A percentile compares a stretch with the other conserved stretches of the same genome.
Evolutionary conservation across 305 asterid genomes (phyloP).

Genomic region (Plantago coronopus): DNA sequence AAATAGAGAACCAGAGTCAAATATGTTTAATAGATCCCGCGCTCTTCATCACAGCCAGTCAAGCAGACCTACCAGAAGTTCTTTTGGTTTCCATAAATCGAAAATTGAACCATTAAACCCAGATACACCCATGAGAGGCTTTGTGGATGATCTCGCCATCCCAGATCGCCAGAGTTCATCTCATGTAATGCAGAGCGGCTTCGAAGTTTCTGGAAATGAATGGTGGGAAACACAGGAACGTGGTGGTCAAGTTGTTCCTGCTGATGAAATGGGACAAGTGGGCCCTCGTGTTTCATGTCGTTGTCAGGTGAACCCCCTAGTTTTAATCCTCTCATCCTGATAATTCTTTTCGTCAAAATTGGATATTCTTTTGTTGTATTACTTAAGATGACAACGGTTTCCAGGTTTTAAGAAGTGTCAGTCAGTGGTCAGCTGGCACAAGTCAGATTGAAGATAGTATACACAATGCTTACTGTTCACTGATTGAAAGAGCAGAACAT

Average conservation of each 20-base stretch:
- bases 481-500: slow-evolving; percentile 90
- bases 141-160: slow-evolving; percentile 67
- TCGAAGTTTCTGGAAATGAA: slow-evolving; percentile 43
- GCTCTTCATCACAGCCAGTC: slow-evolving; percentile 57
- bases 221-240: slow-evolving; percentile 98
- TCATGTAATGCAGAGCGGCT: slow-evolving; percentile 42
- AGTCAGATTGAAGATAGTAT: slow-evolving; percentile 94
- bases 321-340: slow-evolving; percentile 11
- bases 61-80: slow-evolving; percentile 51
- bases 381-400: slow-evolving; percentile 15
- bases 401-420: slow-evolving; percentile 89
- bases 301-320: slow-evolving; percentile 64
- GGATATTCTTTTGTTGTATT: slow-evolving; percentile 16
- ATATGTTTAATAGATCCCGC: slow-evolving; percentile 36
- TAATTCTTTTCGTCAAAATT: not conserved
- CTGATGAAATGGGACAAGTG: slow-evolving; percentile 87
- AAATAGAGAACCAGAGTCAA: slow-evolving; percentile 46
- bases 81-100: slow-evolving; percentile 71
- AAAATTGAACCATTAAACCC: slow-evolving; percentile 59
- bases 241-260: slow-evolving; percentile 70
- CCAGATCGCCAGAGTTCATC: slow-evolving; percentile 41
- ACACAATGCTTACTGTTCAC: slow-evolving; percentile 86
- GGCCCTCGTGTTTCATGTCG: slow-evolving; percentile 91
- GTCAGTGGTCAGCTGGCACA: slow-evolving; percentile 99
- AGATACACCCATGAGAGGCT: slow-evolving; percentile 91